A percentile compares a stretch with the other conserved stretches of the same genome.
These are phyloP conservation scores for Rhodotorula glutinis DNA, from an alignment of 1,284 basidiomycete genomes.

Conservation along the genomic window DNA sequence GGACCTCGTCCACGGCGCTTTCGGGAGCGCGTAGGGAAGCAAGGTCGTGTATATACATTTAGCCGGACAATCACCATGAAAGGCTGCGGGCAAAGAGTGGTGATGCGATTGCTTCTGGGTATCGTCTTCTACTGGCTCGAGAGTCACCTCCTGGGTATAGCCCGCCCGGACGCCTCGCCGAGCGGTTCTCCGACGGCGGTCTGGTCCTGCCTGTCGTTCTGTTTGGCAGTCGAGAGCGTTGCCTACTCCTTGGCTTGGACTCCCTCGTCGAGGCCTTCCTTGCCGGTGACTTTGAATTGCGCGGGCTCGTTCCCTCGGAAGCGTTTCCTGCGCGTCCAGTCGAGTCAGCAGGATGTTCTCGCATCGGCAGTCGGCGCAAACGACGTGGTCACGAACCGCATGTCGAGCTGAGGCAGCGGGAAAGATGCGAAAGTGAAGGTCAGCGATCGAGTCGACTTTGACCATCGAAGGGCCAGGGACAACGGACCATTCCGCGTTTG, in stretches of 20 bases:
- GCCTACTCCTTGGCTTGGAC: conserved; percentile 8
- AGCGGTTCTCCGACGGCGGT: no score
- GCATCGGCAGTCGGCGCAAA: not conserved
- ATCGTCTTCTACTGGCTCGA: no score
- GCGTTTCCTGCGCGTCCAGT: conserved; percentile 28
- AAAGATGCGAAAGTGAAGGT: not conserved
- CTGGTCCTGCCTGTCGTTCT: no score
- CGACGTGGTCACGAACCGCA: conserved; percentile 26
- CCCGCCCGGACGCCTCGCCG: no score
- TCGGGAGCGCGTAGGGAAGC: not conserved
- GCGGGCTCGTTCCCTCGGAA: conserved; percentile 39
- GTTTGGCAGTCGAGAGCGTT: no score
- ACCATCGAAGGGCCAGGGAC: no score
- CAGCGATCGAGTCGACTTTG: no score
- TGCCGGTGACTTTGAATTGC: conserved; percentile 29
- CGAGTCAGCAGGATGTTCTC: not conserved
- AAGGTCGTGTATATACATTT: not conserved
- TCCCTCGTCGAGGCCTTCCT: conserved; percentile 29
- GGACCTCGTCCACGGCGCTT: conserved; percentile 42
- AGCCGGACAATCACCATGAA: no score
- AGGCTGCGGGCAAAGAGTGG: not conserved
- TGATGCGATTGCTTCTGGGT: no score
- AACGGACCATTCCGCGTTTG: conserved; percentile 76
- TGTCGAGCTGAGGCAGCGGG: conserved; percentile 31
- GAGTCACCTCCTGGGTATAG: no score